Evolutionary conservation across 257 asterid genomes (phyloP), one percentile per base, ranked within the genome.

Genomic region (Leptodermis oblonga): DNA sequence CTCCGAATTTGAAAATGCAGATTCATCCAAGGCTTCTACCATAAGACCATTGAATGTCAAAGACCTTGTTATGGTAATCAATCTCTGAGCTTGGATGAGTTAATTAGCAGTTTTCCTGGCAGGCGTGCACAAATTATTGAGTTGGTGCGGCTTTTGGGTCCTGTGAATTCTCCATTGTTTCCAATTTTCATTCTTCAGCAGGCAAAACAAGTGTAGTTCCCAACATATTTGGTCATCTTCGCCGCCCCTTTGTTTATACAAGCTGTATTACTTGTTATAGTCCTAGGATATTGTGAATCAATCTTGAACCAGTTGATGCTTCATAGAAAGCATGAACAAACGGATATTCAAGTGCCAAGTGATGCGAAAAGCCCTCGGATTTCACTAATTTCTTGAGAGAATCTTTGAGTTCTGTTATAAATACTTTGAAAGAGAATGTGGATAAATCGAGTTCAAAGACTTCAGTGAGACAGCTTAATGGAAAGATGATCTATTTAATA

Each of bases 321-420:
- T 76, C 97, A 88, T 75, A 81, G 87, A 87, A 89, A 81, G 83
- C 73, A 70, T 60, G 93, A 74, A 82, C 70, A 79, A 83, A 81
- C 73, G 83, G 90, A 51, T 94, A 90, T 83, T 80, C 78, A 43
- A 87, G 96, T 78, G 82, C 85, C 51, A 94, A 86, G 77, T 85
- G 89, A 6, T 91, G 97, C 51, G 99, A 91, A 46, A 88, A 71
- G 86, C 91, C 96, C 33, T 87, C 97, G 49, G 97, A 94, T 76
- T 91, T 94, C 79, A 91, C 89, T 51, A 82, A 82, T 87, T 78
- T 89, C 34, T 62, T 94, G 55, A 87, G 85, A 26, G 95, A 91
- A 67, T 92, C 96, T 74, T 78, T 94, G 84, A 59, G 68, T 74
- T 34, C 62, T 69, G 77, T 85, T 68, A 45, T 86, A 25, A 90